phyloP scores from a whole-genome alignment of 2,329 filamentous ascomycete genomes.

The Myriangium duriaei region DNA sequence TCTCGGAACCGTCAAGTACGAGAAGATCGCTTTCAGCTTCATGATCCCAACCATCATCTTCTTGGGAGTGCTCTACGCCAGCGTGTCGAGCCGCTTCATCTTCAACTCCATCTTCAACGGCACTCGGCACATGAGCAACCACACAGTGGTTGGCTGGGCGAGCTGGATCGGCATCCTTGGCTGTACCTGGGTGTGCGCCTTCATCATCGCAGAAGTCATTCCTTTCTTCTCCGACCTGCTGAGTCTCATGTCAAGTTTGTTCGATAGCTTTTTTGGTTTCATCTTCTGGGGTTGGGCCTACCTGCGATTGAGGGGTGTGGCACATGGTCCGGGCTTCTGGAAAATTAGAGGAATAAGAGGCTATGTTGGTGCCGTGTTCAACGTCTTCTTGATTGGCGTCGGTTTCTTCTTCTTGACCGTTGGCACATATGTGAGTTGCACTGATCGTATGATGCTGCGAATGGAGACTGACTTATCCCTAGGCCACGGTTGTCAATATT shows the following conservation, averaged over 20 bases:
- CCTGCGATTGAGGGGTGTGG: constrained; percentile 59
- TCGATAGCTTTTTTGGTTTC: constrained; percentile 89
- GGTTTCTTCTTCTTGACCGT: constrained; percentile 71
- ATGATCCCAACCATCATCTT: constrained; percentile 95
- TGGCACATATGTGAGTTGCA: constrained; percentile 63
- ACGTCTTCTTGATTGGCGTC: constrained; percentile 58
- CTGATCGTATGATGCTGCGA: background rate
- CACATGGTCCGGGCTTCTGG: constrained; percentile 43
- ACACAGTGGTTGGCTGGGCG: constrained; percentile 71
- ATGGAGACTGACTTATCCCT: constrained; percentile 8
- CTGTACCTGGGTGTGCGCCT: constrained; percentile 70
- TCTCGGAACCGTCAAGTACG: constrained; percentile 58
- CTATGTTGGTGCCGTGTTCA: constrained; percentile 48
- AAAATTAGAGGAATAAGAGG: constrained; percentile 41
- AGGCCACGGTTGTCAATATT: constrained; percentile 53
- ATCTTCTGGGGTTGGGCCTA: constrained; percentile 87
- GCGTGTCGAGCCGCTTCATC: constrained; percentile 77
- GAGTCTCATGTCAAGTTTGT: constrained; percentile 68
- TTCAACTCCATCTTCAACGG: constrained; percentile 81
- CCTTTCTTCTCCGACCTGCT: constrained; percentile 58
- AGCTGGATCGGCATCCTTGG: constrained; percentile 66
- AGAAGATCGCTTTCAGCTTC: constrained; percentile 84
- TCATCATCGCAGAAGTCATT: constrained; percentile 74
- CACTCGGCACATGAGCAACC: constrained; percentile 64
- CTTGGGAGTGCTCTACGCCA: constrained; percentile 79